Percentiles rank a stretch among this genome's conserved stretches.
Evolutionary conservation across 2,329 filamentous ascomycete genomes (phyloP).

Genomic region (Hymenoscyphus repandus): DNA sequence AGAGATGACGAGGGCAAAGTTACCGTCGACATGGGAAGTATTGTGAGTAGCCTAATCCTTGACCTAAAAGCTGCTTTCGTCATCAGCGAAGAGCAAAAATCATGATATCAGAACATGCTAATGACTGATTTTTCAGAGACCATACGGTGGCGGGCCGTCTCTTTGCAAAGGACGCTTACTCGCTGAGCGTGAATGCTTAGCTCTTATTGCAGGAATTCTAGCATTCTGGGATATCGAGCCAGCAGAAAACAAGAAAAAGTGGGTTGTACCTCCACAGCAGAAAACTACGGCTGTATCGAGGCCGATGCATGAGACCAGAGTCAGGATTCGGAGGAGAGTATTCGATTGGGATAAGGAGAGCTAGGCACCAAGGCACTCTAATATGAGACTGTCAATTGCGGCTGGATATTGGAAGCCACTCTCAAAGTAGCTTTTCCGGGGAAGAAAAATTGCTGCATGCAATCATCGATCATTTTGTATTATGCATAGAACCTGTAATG

Average conservation of each 20-base stretch:
- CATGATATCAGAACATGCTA: too few relatives aligned
- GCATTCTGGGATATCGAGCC: conserved; percentile 52
- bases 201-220: conserved; percentile 47
- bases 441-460: too few relatives aligned
- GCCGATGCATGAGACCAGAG: conserved; percentile 47
- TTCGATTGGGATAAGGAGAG: conserved; percentile 21
- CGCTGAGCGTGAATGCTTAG: conserved; percentile 44
- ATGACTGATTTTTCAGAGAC: conserved; percentile 17
- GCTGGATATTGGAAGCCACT: too few relatives aligned
- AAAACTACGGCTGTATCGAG: conserved; percentile 44
- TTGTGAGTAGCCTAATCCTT: conserved; percentile 21
- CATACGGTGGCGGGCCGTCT: conserved; percentile 43
- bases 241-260: conserved; percentile 35
- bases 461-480: too few relatives aligned
- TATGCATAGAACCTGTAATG: too few relatives aligned
- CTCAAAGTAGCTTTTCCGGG: too few relatives aligned
- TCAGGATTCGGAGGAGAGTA: conserved; percentile 42
- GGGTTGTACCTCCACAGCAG: conserved; percentile 45
- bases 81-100: too few relatives aligned
- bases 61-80: too few relatives aligned
- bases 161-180: conserved; percentile 47
- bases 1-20: conserved; percentile 28
- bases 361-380: too few relatives aligned
- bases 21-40: conserved; percentile 36
- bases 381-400: too few relatives aligned